These are phyloP conservation scores for Ramularia endophylla DNA, from an alignment of 2,329 filamentous ascomycete species.

Conservation along the genomic window DNA sequence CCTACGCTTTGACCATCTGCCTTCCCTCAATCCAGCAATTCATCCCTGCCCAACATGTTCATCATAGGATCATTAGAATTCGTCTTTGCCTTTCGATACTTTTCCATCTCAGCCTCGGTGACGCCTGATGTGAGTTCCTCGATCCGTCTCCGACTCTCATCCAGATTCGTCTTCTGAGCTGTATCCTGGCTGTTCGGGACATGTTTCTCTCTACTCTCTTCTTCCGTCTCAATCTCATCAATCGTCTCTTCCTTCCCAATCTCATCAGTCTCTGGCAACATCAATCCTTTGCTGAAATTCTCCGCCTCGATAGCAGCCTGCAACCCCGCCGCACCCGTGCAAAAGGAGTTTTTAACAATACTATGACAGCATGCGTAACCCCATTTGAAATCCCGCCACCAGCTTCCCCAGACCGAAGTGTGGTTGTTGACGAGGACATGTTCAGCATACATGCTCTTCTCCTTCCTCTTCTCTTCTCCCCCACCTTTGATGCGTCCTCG, in stretches of 20 bases:
- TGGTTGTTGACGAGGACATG: constrained; percentile 89
- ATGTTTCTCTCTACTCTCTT: constrained; percentile 36
- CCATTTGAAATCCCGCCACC: constrained; percentile 96
- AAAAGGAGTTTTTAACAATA: constrained; percentile 92
- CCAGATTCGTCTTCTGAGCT: constrained; percentile 36
- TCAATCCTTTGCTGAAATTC: constrained; percentile 45
- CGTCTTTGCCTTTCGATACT: constrained; percentile 69
- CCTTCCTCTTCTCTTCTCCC: constrained; percentile 68
- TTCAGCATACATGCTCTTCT: constrained; percentile 87
- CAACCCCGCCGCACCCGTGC: constrained; percentile 85
- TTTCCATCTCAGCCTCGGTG: constrained; percentile 78
- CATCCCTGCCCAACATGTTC: constrained; percentile 67
- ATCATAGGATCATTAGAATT: constrained; percentile 84
- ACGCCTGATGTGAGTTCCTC: constrained; percentile 74
- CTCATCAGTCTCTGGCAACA: constrained; percentile 32
- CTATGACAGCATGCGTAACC: constrained; percentile 95
- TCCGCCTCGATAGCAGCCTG: constrained; percentile 73
- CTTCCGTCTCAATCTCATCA: constrained; percentile 38
- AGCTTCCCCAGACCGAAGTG: constrained; percentile 88
- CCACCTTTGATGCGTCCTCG: constrained; percentile 70
- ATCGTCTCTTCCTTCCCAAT: constrained; percentile 29
- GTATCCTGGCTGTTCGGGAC: constrained; percentile 39
- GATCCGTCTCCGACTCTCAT: constrained; percentile 62
- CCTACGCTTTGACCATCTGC: too few species aligned
- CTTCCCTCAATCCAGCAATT: constrained; percentile 47